phyloP scores from a whole-genome alignment of 176 grass and related monocot genomes.

The Rhynchospora breviuscula region DNA sequence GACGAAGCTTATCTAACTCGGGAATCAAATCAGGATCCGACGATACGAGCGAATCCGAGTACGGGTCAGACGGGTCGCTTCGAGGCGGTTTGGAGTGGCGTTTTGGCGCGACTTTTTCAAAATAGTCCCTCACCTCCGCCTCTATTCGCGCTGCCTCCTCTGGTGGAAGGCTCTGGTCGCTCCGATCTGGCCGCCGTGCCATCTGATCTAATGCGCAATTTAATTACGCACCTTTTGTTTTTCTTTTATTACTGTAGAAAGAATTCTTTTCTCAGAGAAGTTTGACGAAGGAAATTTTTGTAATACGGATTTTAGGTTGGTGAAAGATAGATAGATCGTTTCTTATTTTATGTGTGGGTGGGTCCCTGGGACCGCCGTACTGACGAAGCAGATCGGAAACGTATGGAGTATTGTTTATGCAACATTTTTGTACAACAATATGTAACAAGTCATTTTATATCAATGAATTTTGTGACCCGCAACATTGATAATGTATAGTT shows the following conservation, averaged over 20 bases:
- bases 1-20: conserved; percentile 52
- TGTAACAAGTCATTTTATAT: neutral
- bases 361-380: neutral
- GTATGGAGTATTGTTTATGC: neutral
- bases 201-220: neutral
- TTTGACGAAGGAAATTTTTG: neutral
- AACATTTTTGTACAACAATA: neutral
- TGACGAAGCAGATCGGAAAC: neutral
- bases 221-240: neutral
- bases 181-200: conserved; percentile 52
- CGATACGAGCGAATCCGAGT: neutral
- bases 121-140: conserved; percentile 60
- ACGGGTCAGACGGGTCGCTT: conserved; percentile 50
- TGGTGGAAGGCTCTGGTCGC: conserved; percentile 46
- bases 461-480: neutral
- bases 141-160: conserved; percentile 66
- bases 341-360: neutral
- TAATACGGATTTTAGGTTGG: neutral
- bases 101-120: conserved; percentile 54
- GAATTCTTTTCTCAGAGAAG: neutral
- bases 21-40: conserved; percentile 25
- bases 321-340: neutral
- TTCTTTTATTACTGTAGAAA: neutral
- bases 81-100: conserved; percentile 60
- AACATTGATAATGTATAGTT: neutral